A percentile compares a stretch with the other conserved stretches of the same genome.
Evolutionary conservation across 2,329 filamentous ascomycete genomes (phyloP).

Genomic region (Ophiocordyceps sinensis): DNA sequence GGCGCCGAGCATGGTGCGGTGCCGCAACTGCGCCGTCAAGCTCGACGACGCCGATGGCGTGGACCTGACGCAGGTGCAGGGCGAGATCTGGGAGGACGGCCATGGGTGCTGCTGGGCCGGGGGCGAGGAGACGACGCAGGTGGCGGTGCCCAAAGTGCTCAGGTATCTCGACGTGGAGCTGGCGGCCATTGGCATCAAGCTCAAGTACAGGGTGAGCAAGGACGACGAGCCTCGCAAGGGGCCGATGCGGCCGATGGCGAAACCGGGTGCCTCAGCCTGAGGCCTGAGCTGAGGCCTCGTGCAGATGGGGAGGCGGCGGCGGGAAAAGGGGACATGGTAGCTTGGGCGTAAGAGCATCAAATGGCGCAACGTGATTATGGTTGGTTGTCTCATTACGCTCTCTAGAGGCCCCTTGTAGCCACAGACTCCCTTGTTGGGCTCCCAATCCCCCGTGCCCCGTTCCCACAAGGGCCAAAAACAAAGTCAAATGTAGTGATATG

Average conservation of each 20-base stretch:
- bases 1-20: conserved; percentile 57
- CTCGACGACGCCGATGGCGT: conserved; percentile 43
- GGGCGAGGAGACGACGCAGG: conserved; percentile 78
- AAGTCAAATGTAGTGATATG: too few species aligned
- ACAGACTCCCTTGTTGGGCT: too few species aligned
- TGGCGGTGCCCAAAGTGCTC: conserved; percentile 84
- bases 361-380: too few species aligned
- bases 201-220: conserved; percentile 60
- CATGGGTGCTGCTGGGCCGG: conserved; percentile 72
- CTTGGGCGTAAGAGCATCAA: too few species aligned
- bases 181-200: conserved; percentile 87
- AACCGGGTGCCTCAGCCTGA: conserved; percentile 3
- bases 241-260: conserved; percentile 26
- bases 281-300: too few species aligned
- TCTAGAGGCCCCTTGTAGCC: too few species aligned
- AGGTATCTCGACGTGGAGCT: conserved; percentile 91
- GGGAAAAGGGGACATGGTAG: too few species aligned
- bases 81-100: conserved; percentile 87
- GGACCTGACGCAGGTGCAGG: conserved; percentile 41
- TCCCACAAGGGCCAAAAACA: too few species aligned
- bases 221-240: conserved; percentile 51
- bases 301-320: too few species aligned
- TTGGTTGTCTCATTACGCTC: too few species aligned
- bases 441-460: too few species aligned
- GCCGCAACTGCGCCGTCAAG: conserved; percentile 58